Conservation (phyloP, 73 alveolate species). For the Stentor roeselii region DNA sequence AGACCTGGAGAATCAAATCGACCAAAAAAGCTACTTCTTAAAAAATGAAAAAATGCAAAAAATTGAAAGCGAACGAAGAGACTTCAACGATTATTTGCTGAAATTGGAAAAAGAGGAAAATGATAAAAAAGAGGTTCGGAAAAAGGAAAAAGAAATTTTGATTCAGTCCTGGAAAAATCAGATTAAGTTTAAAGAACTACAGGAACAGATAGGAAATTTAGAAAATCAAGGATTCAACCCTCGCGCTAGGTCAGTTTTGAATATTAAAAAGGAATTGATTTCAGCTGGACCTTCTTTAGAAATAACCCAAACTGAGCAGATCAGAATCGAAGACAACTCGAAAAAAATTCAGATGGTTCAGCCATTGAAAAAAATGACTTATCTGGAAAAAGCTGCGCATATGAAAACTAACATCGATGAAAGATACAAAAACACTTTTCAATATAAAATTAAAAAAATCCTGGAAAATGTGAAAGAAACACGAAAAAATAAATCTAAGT, state of each 20-base stretch:
- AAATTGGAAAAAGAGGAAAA: not conserved
- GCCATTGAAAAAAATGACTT: not conserved
- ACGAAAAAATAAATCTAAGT: not conserved
- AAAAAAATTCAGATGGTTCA: too few species aligned
- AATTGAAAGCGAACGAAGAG: not conserved
- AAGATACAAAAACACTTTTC: not conserved
- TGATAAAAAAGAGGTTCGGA: not conserved
- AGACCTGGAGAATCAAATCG: not conserved
- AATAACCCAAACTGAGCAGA: not conserved
- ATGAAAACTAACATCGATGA: not conserved
- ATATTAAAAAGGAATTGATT: not conserved
- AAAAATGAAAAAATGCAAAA: not conserved
- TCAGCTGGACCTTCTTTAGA: not conserved
- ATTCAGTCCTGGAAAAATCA: not conserved
- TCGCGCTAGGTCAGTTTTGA: not conserved
- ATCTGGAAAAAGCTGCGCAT: not conserved
- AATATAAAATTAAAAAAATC: too few species aligned
- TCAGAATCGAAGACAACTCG: too few species aligned
- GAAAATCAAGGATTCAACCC: not conserved
- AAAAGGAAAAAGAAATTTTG: not conserved
- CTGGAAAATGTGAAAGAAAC: not conserved
- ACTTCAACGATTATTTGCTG: not conserved
- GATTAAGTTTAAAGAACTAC: not conserved
- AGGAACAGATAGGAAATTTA: not conserved
- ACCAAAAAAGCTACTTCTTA: not conserved